Evolutionary conservation across 371 early-diverging fungal genomes (phyloP).

Genomic region (Syncephalastrum contaminatum): DNA sequence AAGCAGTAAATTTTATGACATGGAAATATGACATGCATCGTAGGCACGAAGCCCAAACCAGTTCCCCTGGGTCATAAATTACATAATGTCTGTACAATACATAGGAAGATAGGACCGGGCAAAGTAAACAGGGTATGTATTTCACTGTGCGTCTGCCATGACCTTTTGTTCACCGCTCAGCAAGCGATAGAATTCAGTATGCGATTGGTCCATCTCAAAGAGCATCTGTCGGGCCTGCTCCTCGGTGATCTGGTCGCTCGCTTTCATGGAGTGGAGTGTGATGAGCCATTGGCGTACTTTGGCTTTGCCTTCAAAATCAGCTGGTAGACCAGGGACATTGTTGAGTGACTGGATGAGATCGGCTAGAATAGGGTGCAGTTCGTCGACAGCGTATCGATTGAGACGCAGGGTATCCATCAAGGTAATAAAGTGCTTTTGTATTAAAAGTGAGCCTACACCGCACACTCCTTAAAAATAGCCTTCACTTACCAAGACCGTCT

Average conservation of each 20-base stretch:
- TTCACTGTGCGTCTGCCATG: constrained; percentile 4
- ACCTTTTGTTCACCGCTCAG: constrained; percentile 49
- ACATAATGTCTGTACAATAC: too few relatives aligned
- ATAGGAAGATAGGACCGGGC: too few relatives aligned
- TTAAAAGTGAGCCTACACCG: neutral
- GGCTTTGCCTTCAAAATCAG: constrained; percentile 80
- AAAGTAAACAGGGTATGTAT: too few relatives aligned
- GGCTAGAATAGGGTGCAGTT: constrained; percentile 88
- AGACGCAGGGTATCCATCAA: constrained; percentile 89
- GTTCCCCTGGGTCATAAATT: too few relatives aligned
- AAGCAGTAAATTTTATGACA: too few relatives aligned
- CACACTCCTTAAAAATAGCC: too few relatives aligned
- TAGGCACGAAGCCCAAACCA: too few relatives aligned
- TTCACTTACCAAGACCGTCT: constrained; percentile 70
- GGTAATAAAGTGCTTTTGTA: constrained; percentile 82
- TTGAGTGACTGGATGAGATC: constrained; percentile 90
- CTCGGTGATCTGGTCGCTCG: constrained; percentile 82
- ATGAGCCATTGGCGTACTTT: constrained; percentile 91
- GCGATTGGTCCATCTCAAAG: constrained; percentile 89
- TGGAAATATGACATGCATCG: too few relatives aligned
- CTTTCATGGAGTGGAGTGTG: constrained; percentile 87
- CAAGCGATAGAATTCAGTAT: constrained; percentile 62
- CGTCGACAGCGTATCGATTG: constrained; percentile 86
- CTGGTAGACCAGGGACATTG: constrained; percentile 73
- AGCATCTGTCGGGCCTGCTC: constrained; percentile 90